Percentiles rank a stretch among this genome's conserved stretches.
Conservation (phyloP, 164 flowering plant species). For the Magnolia changhungtana region DNA sequence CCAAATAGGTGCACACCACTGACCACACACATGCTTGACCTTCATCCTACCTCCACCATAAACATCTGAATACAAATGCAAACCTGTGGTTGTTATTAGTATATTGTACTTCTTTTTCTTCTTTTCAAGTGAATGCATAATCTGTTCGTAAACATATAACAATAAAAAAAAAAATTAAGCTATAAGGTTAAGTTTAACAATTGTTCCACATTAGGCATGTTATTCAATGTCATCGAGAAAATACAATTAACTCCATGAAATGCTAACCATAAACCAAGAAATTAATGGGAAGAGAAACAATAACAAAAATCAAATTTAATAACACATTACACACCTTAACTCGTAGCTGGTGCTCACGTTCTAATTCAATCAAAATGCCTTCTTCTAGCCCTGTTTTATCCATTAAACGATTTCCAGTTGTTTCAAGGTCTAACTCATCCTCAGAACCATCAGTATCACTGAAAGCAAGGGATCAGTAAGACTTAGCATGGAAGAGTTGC, state of each 20-base stretch:
- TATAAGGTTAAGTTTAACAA: neutral
- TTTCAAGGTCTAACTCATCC: slow-evolving; percentile 29
- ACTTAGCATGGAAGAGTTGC: neutral
- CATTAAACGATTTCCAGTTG: slow-evolving; percentile 35
- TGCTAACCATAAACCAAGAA: neutral
- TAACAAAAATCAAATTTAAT: neutral
- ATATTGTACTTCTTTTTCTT: no score
- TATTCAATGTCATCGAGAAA: neutral
- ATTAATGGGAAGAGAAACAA: neutral
- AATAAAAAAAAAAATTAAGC: no score
- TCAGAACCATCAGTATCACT: slow-evolving; percentile 59
- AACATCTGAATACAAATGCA: no score
- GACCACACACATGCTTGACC: no score
- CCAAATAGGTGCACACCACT: no score
- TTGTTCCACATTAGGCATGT: neutral
- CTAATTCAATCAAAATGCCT: slow-evolving; percentile 49
- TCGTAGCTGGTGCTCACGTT: slow-evolving; percentile 38
- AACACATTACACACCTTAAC: slow-evolving; percentile 36
- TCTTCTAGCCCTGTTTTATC: slow-evolving; percentile 41
- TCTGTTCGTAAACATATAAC: neutral
- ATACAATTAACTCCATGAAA: neutral
- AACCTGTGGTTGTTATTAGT: no score
- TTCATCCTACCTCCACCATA: no score
- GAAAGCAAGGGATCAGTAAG: slow-evolving; percentile 8
- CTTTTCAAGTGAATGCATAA: no score